These are phyloP conservation scores for Fomitopsis pulvina DNA, from an alignment of 768 basidiomycete genomes.

Conservation along the genomic window DNA sequence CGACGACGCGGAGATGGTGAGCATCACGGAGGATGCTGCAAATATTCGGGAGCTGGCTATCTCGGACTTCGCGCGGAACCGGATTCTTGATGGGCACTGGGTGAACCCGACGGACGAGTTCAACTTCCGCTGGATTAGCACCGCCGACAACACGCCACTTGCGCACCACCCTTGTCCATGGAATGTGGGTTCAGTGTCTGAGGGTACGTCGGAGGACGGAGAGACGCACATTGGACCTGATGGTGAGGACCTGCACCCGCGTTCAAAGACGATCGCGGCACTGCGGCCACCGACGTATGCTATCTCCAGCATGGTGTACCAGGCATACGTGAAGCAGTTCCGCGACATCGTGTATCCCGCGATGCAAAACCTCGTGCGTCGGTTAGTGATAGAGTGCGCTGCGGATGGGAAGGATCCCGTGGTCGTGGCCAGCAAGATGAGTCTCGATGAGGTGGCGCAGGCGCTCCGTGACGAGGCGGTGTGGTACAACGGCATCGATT, in stretches of 20 bases:
- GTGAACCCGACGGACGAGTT: slow-evolving; percentile 66
- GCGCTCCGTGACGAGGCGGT: slow-evolving; percentile 51
- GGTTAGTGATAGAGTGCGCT: slow-evolving; percentile 57
- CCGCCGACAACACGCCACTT: slow-evolving; percentile 19
- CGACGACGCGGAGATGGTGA: slow-evolving; percentile 37
- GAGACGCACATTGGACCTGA: slow-evolving; percentile 15
- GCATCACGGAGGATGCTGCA: slow-evolving; percentile 39
- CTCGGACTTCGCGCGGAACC: slow-evolving; percentile 62
- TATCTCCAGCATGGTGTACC: slow-evolving; percentile 60
- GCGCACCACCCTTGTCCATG: slow-evolving; percentile 56
- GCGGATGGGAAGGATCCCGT: slow-evolving; percentile 46
- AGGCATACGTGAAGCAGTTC: slow-evolving; percentile 52
- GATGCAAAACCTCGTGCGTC: slow-evolving; percentile 63
- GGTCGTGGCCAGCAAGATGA: slow-evolving; percentile 47
- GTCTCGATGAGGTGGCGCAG: slow-evolving; percentile 50
- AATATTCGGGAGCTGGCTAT: slow-evolving; percentile 51
- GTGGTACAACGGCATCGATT: slow-evolving; percentile 74
- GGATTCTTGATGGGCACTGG: slow-evolving; percentile 76
- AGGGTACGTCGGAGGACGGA: slow-evolving; percentile 20
- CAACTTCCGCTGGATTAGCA: slow-evolving; percentile 32
- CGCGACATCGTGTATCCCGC: slow-evolving; percentile 54
- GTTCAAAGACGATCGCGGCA: slow-evolving; percentile 37
- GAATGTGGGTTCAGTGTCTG: slow-evolving; percentile 25
- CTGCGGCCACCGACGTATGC: slow-evolving; percentile 53
- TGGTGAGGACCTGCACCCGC: slow-evolving; percentile 41